These are phyloP conservation scores for Eucalyptus dawsonii DNA, from an alignment of 345 rosid genomes.

Conservation along the genomic window DNA sequence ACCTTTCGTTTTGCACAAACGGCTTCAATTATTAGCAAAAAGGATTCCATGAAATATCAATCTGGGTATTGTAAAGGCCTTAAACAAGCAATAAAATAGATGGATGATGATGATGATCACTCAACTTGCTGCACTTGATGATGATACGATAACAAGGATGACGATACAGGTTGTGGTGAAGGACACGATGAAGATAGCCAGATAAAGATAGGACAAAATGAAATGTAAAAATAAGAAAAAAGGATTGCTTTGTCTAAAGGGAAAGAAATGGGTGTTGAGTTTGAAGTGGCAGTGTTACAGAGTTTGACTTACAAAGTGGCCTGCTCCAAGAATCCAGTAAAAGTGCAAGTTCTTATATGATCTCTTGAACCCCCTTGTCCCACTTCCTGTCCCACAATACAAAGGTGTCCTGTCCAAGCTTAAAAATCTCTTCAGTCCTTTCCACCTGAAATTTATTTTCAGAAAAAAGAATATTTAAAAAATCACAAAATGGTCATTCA, in stretches of 20 bases:
- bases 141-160: not conserved
- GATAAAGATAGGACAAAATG: not conserved
- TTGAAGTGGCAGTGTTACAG: not conserved
- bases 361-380: slow-evolving; percentile 63
- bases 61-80: not conserved
- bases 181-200: not conserved
- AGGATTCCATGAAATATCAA: not conserved
- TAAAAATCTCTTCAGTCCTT: slow-evolving; percentile 35
- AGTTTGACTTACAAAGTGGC: slow-evolving; percentile 73
- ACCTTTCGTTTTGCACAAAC: not conserved
- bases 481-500: not conserved
- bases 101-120: not conserved
- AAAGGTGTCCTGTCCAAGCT: slow-evolving; percentile 35
- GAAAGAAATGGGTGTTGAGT: not conserved
- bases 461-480: not conserved
- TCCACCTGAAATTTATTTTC: slow-evolving; percentile 45
- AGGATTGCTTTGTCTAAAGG: not conserved
- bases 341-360: slow-evolving; percentile 68
- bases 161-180: not conserved
- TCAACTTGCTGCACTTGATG: not conserved
- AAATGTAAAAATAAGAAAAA: not conserved
- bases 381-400: slow-evolving; percentile 25
- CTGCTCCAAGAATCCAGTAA: slow-evolving; percentile 94
- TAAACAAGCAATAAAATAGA: not conserved
- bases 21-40: not conserved